Evolutionary conservation across 2,329 filamentous ascomycete species (phyloP).

Genomic region (Huntiella bhutanensis): DNA sequence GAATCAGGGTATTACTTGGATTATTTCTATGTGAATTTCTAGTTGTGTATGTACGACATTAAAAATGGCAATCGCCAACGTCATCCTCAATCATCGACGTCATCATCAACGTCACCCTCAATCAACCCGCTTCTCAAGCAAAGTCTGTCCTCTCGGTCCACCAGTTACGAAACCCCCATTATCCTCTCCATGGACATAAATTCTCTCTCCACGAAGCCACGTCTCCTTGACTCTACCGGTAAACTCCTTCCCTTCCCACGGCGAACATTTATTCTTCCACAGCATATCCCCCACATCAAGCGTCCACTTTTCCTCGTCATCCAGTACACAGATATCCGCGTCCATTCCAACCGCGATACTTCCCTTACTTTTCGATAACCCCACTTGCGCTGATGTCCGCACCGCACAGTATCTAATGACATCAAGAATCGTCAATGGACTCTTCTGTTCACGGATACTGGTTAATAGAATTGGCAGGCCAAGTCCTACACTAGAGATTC

Average conservation of each 20-base stretch:
- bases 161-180: constrained; percentile 31
- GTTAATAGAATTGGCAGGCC: constrained; percentile 84
- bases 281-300: constrained; percentile 65
- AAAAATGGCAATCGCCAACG: too few species aligned
- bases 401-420: constrained; percentile 71
- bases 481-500: constrained; percentile 83
- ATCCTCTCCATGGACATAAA: constrained; percentile 48
- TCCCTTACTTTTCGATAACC: constrained; percentile 65
- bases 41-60: too few species aligned
- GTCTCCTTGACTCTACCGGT: constrained; percentile 67
- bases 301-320: constrained; percentile 61
- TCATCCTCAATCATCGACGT: too few species aligned
- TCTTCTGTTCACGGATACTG: constrained; percentile 32
- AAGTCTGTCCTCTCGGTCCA: constrained; percentile 31
- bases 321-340: constrained; percentile 82
- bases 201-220: constrained; percentile 57
- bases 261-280: constrained; percentile 83
- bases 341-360: constrained; percentile 64
- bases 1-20: too few species aligned
- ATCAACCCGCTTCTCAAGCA: constrained; percentile 36
- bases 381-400: constrained; percentile 78
- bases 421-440: constrained; percentile 41
- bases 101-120: neutral
- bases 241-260: constrained; percentile 68
- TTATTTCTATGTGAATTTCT: too few species aligned